These are phyloP conservation scores for Diatrype stigma DNA, from an alignment of 2,329 filamentous ascomycete species.

Conservation along the genomic window DNA sequence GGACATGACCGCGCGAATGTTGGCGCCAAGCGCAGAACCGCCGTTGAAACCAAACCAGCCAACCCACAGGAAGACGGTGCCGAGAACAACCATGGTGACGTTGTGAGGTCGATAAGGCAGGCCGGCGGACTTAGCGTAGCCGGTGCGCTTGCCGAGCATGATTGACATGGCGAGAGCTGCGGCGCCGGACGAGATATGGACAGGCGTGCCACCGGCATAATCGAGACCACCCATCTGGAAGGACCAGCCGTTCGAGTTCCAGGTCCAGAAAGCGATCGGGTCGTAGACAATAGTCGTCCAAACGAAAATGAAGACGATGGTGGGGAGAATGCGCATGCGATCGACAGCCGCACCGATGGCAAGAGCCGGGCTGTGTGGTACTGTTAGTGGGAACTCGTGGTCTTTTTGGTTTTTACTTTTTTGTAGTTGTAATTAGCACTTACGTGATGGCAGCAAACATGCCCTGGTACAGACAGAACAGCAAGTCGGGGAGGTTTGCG, in stretches of 20 bases:
- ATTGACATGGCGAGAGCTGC: constrained; percentile 69
- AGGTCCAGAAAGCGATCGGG: constrained; percentile 73
- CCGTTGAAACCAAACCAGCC: constrained; percentile 98
- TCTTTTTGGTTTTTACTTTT: too few species aligned
- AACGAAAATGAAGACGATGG: constrained; percentile 63
- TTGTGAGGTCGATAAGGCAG: constrained; percentile 69
- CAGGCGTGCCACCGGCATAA: constrained; percentile 71
- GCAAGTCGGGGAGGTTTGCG: constrained; percentile 68
- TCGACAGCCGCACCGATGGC: constrained; percentile 59
- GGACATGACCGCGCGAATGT: constrained; percentile 85
- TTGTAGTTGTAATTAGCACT: constrained; percentile 34
- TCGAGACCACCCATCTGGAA: constrained; percentile 65
- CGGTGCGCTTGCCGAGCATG: constrained; percentile 66
- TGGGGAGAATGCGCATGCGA: constrained; percentile 58
- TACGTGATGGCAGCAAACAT: constrained; percentile 89
- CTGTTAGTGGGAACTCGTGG: neutral
- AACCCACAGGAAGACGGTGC: constrained; percentile 79
- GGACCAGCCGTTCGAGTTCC: constrained; percentile 71
- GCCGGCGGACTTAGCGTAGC: constrained; percentile 57
- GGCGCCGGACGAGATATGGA: constrained; percentile 70
- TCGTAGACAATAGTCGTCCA: constrained; percentile 71
- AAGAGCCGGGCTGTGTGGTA: constrained; percentile 46
- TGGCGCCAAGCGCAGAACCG: constrained; percentile 74
- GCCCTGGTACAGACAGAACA: constrained; percentile 83
- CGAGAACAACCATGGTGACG: constrained; percentile 68